A percentile compares a stretch with the other conserved stretches of the same genome.
These are phyloP conservation scores for Luffa acutangula DNA, from an alignment of 306 rosid genomes.

Conservation along the genomic window DNA sequence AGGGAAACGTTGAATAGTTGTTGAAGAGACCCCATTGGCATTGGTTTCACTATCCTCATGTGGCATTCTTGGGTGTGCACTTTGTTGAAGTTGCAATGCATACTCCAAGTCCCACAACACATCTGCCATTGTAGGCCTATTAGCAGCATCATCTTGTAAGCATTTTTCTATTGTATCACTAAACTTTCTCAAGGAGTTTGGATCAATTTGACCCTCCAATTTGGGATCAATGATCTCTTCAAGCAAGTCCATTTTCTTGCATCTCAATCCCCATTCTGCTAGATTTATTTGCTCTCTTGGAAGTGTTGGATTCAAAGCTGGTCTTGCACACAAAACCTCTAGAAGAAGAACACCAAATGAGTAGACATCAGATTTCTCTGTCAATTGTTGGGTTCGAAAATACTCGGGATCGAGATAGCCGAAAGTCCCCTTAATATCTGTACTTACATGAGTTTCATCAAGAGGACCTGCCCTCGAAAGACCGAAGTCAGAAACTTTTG, in stretches of 20 bases:
- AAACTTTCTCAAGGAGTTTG: slow-evolving; percentile 38
- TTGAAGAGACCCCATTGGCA: slow-evolving; percentile 6
- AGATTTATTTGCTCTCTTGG: slow-evolving; percentile 37
- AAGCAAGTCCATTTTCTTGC: slow-evolving; percentile 33
- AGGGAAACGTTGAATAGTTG: slow-evolving; percentile 13
- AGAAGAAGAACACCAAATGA: slow-evolving; percentile 44
- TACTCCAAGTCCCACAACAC: slow-evolving; percentile 53
- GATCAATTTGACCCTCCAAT: slow-evolving; percentile 25
- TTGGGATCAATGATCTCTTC: slow-evolving; percentile 35
- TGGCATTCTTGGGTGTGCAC: slow-evolving; percentile 19
- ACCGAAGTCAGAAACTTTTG: slow-evolving; percentile 51
- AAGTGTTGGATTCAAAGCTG: slow-evolving; percentile 25
- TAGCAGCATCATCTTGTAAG: slow-evolving; percentile 22
- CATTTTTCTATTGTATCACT: slow-evolving; percentile 33
- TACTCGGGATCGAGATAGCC: slow-evolving; percentile 53
- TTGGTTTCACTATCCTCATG: slow-evolving; percentile 29
- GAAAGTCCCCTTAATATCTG: slow-evolving; percentile 38
- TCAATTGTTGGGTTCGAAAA: slow-evolving; percentile 29
- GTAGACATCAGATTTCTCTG: slow-evolving; percentile 16
- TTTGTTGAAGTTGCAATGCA: slow-evolving; percentile 43
- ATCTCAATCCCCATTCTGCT: slow-evolving; percentile 37
- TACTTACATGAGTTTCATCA: slow-evolving; percentile 39
- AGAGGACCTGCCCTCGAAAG: slow-evolving; percentile 31
- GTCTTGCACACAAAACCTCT: slow-evolving; percentile 39
- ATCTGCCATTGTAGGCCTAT: slow-evolving; percentile 40